Evolutionary conservation across 1,139 yeast genomes (phyloP).

Genomic region (Waltiozyma sp.): DNA sequence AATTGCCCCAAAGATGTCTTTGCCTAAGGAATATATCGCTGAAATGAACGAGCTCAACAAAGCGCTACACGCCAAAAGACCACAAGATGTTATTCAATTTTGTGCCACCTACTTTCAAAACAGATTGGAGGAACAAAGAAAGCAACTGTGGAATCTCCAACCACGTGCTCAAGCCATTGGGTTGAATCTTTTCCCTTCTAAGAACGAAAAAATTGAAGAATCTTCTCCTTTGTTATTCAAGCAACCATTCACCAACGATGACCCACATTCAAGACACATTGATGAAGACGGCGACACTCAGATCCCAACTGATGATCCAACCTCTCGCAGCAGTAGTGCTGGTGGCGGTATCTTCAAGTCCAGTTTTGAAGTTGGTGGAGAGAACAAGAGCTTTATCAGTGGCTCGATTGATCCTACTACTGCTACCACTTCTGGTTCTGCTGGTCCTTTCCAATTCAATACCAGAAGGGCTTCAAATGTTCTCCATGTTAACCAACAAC

Average conservation of each 20-base stretch:
- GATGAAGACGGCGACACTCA: slow-evolving; percentile 9
- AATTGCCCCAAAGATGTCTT: slow-evolving; percentile 8
- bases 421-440: slow-evolving; percentile 3
- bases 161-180: slow-evolving; percentile 38
- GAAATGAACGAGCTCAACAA: slow-evolving; percentile 55
- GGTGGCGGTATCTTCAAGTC: slow-evolving; percentile 15
- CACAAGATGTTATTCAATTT: slow-evolving; percentile 61
- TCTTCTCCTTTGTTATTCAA: slow-evolving; percentile 30
- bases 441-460: slow-evolving; percentile 1
- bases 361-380: slow-evolving; percentile 28
- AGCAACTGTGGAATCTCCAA: slow-evolving; percentile 42
- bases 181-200: slow-evolving; percentile 36
- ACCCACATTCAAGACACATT: slow-evolving; percentile 41
- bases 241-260: slow-evolving; percentile 53
- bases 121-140: slow-evolving; percentile 51
- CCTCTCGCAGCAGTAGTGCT: slow-evolving; percentile 1
- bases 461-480: slow-evolving; percentile 1
- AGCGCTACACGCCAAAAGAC: slow-evolving; percentile 52
- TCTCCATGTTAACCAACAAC: slow-evolving; percentile 14
- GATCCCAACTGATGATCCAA: not conserved
- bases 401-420: slow-evolving; percentile 19
- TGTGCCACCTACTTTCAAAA: slow-evolving; percentile 61
- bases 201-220: slow-evolving; percentile 5
- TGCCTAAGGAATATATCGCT: slow-evolving; percentile 28
- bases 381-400: slow-evolving; percentile 13